Evolutionary conservation across 805 yeast genomes (phyloP).

Genomic region (Candida insectorum): DNA sequence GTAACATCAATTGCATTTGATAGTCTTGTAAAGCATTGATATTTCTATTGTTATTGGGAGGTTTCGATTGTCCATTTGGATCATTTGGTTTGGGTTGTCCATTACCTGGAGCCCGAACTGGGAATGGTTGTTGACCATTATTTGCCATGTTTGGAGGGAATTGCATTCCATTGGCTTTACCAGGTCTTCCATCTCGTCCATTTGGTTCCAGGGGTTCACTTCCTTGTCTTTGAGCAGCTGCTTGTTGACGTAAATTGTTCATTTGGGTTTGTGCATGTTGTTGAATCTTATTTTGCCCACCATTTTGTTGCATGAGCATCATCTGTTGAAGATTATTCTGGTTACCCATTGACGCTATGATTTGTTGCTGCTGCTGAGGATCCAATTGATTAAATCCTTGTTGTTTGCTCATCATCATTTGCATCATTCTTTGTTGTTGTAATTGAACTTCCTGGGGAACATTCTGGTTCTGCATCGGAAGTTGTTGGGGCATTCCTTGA

Average conservation of each 20-base stretch:
- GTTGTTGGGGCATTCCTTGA: background rate
- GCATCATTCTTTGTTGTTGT: conserved; percentile 15
- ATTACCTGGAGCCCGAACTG: background rate
- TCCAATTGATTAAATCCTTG: conserved; percentile 14
- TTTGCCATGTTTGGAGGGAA: background rate
- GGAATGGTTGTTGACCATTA: background rate
- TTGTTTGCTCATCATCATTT: conserved; percentile 16
- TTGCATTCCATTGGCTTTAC: background rate
- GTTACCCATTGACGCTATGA: conserved; percentile 5
- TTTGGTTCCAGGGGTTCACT: no score
- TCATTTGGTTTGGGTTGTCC: background rate
- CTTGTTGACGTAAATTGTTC: conserved; percentile 48
- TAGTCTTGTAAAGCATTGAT: conserved; percentile 72
- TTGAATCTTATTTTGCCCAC: conserved; percentile 30
- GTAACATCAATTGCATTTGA: conserved; percentile 70
- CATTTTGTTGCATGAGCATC: conserved; percentile 24
- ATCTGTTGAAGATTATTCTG: conserved; percentile 20
- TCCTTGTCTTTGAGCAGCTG: conserved; percentile 19
- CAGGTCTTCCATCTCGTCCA: background rate
- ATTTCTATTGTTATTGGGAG: conserved; percentile 20
- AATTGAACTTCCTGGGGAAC: conserved; percentile 5
- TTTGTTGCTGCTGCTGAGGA: conserved; percentile 10
- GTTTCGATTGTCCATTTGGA: conserved; percentile 4
- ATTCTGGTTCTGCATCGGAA: background rate
- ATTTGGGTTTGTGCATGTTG: conserved; percentile 49